Conservation (phyloP, 2,329 filamentous ascomycete species). For the Grosmannia clavigera region DNA sequence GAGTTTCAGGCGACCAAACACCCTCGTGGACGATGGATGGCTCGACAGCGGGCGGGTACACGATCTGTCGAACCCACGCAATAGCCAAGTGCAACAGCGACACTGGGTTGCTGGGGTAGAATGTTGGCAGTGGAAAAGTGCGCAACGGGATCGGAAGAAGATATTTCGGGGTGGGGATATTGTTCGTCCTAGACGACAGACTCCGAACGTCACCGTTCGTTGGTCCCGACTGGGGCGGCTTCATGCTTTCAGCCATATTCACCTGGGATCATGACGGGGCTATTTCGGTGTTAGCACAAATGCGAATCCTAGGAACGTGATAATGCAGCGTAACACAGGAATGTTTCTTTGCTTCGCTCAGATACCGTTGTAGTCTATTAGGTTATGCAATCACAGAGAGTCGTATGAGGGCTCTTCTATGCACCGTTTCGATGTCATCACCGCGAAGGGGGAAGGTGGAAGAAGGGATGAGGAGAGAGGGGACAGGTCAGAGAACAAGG, state of each 20-base stretch:
- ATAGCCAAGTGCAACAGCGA: slow-evolving; percentile 73
- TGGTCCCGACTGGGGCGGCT: slow-evolving; percentile 1
- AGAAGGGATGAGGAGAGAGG: background rate
- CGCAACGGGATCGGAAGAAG: slow-evolving; percentile 67
- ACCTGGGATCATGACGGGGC: slow-evolving; percentile 13
- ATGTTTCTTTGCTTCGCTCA: slow-evolving; percentile 42
- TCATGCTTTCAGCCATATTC: slow-evolving; percentile 20
- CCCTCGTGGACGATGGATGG: slow-evolving; percentile 54
- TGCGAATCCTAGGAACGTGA: background rate
- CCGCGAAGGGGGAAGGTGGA: slow-evolving; percentile 20
- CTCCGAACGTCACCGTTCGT: background rate
- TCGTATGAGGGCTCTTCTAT: slow-evolving; percentile 46
- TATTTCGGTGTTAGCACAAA: background rate
- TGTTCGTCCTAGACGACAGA: slow-evolving; percentile 4
- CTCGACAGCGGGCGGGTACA: slow-evolving; percentile 55
- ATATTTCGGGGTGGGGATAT: slow-evolving; percentile 39
- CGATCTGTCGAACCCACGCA: slow-evolving; percentile 61
- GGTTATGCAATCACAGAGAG: slow-evolving; percentile 49
- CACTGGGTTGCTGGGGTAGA: slow-evolving; percentile 86
- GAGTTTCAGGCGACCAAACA: slow-evolving; percentile 69
- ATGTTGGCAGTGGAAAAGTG: slow-evolving; percentile 71
- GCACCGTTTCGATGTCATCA: slow-evolving; percentile 52
- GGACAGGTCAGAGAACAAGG: background rate
- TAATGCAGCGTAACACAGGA: background rate
- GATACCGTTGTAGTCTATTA: slow-evolving; percentile 97